phyloP scores from a whole-genome alignment of 306 rosid genomes.

The Vigna nakashimae region DNA sequence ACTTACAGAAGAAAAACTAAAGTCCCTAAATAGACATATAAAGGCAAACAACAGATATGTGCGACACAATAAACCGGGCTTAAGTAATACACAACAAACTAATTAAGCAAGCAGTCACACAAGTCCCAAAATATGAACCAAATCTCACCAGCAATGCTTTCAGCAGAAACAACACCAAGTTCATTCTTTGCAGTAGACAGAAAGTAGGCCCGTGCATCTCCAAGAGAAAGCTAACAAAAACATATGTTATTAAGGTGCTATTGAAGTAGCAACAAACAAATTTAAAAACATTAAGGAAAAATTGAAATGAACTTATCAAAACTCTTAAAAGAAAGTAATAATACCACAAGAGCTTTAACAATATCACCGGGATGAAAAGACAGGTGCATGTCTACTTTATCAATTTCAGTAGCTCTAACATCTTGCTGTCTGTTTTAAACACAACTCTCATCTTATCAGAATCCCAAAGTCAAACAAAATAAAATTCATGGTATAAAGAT shows the following conservation, averaged over 20 bases:
- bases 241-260: constrained; percentile 42
- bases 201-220: constrained; percentile 89
- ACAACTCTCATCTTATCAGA: background rate
- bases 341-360: constrained; percentile 83
- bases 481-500: constrained; percentile 16
- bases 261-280: constrained; percentile 30
- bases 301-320: constrained; percentile 7
- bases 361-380: constrained; percentile 84
- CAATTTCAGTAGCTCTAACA: constrained; percentile 95
- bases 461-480: constrained; percentile 17
- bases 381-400: constrained; percentile 89
- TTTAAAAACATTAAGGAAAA: background rate
- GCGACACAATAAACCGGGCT: background rate
- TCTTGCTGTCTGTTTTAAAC: constrained; percentile 78
- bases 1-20: background rate
- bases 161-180: constrained; percentile 89
- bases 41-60: background rate
- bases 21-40: background rate
- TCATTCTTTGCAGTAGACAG: constrained; percentile 93
- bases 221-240: constrained; percentile 84
- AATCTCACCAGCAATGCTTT: constrained; percentile 80
- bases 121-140: constrained; percentile 3
- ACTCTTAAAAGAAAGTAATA: constrained; percentile 42
- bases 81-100: background rate
- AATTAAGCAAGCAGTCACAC: constrained; percentile 1